Base-by-base conservation (phyloP, 805 yeast species). In the Zygotorulaspora danielsina region DNA sequence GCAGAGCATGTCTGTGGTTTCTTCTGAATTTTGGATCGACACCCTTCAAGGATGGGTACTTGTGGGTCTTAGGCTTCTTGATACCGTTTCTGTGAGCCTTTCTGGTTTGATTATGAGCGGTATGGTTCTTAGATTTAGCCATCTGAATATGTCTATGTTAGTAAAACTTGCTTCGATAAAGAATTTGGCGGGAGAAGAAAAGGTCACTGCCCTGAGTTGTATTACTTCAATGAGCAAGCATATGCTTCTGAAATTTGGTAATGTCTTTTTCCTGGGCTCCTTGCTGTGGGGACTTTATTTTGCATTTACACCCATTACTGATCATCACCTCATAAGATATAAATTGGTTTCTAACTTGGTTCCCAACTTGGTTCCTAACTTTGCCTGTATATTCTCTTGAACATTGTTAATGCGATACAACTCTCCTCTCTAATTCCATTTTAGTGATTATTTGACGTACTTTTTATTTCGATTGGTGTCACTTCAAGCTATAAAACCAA, bases 31-130 rank as follows among this genome's bases (percentile, higher is more conserved):
- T 93, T 70, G 98, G 81, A 75, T 93, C 97, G 72, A 90, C 97
- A 80, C 95, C 95, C 78, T 86, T 90, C 75, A 87, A 79, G 57
- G 97, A 89, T 61, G 96, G 96, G 82, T 90, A 88, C 79, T 86
- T 89, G 95, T 80, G 75, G 69, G 96, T 83, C 82, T 79, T 85
- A 65, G 97, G 96, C 89, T 90, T 93, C 85, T 90, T 90, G 79
- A 93, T 90, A 79, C 98, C 98, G 84, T 93, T 93, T 72, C 83
- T 89, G 97, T 93, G 98, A 68, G 97, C 97, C 94, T 93, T 93
- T 72, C 75, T 84, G 88, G 84, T 85, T 78, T 90, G 97, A 94
- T 93, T 93, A 78, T 93, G 98, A 76, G 88, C 89, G 76, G 98
- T 93, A 74, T 93, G 97, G 78, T 93, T 93, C 96, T 93, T 93